Percentiles rank a stretch among this genome's conserved stretches.
phyloP scores from a whole-genome alignment of 2,329 filamentous ascomycete genomes.

The Stemphylium lycopersici region DNA sequence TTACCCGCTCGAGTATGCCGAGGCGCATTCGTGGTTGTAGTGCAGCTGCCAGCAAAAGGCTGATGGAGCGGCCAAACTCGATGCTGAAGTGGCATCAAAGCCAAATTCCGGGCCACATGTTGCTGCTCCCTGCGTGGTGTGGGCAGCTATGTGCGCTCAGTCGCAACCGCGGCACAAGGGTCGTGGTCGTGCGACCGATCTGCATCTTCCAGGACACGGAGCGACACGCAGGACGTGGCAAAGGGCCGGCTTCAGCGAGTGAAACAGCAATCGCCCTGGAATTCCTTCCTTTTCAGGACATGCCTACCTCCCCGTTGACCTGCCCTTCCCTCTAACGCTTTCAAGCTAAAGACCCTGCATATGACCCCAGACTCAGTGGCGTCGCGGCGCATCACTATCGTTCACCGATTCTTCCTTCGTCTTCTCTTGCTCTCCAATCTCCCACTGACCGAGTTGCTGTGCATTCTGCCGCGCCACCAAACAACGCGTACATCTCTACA shows the following conservation, averaged over 20 bases:
- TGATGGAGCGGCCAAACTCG: neutral
- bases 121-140: too few relatives aligned
- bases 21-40: neutral
- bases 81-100: too few relatives aligned
- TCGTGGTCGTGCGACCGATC: neutral
- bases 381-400: constrained; percentile 14
- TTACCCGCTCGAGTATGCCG: constrained; percentile 10
- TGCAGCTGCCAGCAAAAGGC: neutral
- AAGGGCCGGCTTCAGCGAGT: constrained; percentile 3
- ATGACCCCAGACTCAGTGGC: constrained; percentile 7
- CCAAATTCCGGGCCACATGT: too few relatives aligned
- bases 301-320: constrained; percentile 5
- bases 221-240: constrained; percentile 4
- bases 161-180: too few relatives aligned
- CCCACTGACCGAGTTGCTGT: neutral
- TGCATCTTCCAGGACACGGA: constrained; percentile 2
- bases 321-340: constrained; percentile 9
- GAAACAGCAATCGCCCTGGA: constrained; percentile 6
- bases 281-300: constrained; percentile 5
- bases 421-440: neutral
- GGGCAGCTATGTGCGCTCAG: too few relatives aligned
- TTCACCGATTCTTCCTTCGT: constrained; percentile 7
- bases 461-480: neutral
- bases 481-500: neutral
- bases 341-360: constrained; percentile 24